Evolutionary conservation across 2,329 filamentous ascomycete genomes (phyloP).

Genomic region (Alternaria triticina): DNA sequence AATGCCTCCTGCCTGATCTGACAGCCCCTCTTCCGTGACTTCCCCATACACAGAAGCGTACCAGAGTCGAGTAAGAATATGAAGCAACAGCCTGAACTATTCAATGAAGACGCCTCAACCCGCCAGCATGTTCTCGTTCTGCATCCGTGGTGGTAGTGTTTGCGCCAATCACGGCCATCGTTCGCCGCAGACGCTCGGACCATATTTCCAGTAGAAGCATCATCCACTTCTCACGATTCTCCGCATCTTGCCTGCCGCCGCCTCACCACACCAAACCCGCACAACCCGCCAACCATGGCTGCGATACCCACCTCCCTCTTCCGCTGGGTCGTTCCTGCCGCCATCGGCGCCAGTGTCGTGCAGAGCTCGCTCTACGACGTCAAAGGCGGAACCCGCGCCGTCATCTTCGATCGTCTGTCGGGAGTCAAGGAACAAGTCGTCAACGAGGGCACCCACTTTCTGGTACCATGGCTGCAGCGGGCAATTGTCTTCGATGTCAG

Average conservation of each 20-base stretch:
- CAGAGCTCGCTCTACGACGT: constrained; percentile 95
- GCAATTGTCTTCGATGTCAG: constrained; percentile 96
- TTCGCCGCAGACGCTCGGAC: constrained; percentile 21
- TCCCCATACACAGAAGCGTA: neutral
- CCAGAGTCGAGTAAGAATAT: neutral
- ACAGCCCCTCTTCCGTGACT: neutral
- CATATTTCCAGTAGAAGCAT: constrained; percentile 8
- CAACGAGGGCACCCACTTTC: constrained; percentile 96
- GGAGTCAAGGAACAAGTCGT: constrained; percentile 93
- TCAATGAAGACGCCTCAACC: neutral
- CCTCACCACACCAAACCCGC: constrained; percentile 24
- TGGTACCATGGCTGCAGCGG: constrained; percentile 94
- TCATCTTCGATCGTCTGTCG: constrained; percentile 94
- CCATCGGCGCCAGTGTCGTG: constrained; percentile 69
- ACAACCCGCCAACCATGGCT: constrained; percentile 43
- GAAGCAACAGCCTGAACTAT: neutral
- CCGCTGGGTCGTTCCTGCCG: constrained; percentile 72
- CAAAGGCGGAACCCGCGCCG: constrained; percentile 88
- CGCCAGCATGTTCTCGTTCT: neutral
- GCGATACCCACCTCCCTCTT: constrained; percentile 44
- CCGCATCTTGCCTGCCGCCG: constrained; percentile 18
- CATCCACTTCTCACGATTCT: constrained; percentile 19
- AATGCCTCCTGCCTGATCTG: neutral
- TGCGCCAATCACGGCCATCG: constrained; percentile 22
- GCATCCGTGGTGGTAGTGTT: neutral